Base-by-base conservation (phyloP, 1,284 basidiomycete species). In the Ganoderma resinaceum region DNA sequence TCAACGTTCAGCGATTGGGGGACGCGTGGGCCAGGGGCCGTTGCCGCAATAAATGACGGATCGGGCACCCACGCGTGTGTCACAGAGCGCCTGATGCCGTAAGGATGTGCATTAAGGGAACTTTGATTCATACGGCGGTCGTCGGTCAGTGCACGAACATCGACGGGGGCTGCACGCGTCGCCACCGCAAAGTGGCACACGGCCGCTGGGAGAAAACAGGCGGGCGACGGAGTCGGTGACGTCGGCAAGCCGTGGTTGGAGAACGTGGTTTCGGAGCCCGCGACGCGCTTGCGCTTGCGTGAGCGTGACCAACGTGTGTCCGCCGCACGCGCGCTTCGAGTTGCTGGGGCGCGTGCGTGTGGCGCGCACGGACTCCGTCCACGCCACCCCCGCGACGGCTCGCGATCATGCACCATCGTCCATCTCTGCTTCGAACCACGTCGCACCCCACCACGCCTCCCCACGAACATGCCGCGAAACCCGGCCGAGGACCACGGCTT, bases 261-360 rank as follows among this genome's bases (percentile, higher is more conserved):
- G 23, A 60, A 37, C 35, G 20, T 58, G 57, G 33, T 58, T 60
- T 60, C 58, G 23, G 58, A 60, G 66, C 63, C 68, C 66, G 68
- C 70, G 68, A 66, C 59, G 62, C 61, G 59, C 18, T 59, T n/a
- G 62, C 61, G 59, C 18, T 59, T n/a, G 1, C n/a, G 46, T 49
- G 23, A 49, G 46, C 46, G 67, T 66, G 71, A 70, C 68, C 63
- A 70, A 68, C 71, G 71, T 72, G 71, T 65, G 59, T 66, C 43
- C 64, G 43, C 55, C 59, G 29, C 55, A 68, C 60, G 64, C 58
- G 64, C 68, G 66, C 65, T 63, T 62, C 55, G 35, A 62, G 66
- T 62, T 62, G 62, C 64, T 66, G 68, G 65, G 65, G 71, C 67
- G 71, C 69, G 23, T 49, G 46, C 23, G 46, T 49, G 46, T 49